Evolutionary conservation across 2,329 filamentous ascomycete species (phyloP), one percentile per base, ranked within the genome.

Genomic region (Neonectria neomacrospora): DNA sequence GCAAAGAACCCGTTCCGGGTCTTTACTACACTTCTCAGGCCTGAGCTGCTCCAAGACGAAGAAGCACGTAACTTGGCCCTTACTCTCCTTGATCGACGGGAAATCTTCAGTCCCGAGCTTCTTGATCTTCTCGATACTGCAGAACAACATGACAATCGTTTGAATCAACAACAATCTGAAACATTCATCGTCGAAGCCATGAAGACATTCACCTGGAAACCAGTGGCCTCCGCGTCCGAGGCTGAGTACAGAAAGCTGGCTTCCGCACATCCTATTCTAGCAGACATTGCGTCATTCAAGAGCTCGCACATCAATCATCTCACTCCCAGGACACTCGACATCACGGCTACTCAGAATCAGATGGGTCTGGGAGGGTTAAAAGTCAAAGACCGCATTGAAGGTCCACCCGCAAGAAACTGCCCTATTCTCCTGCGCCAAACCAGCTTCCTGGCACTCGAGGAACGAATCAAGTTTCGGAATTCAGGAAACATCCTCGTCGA

Each of bases 241-340:
- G 75, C 76, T 0, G 78, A 83, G 23, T 86, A 86, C 65, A 66
- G 74, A 32, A 54, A 67, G 3, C 75, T 86, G 2, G 77, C 77
- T 9, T 67, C 67, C 1, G 82, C 82, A 60, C 81, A 84, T 56
- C 80, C 83, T 0, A 74, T 85, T 3, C 71, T 85, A 3, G 83
- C 82, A 1, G 83, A 85, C 58, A 80, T 85, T 44, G 81, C 73
- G 0, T 77, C 72, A 52, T 80, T 80, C 63, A 67, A 66, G 6
- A 81, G 75, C 28, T 74, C 82, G 1, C 84, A 86, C 65, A 83
- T 86, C 67, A 86, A 86, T 63, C 84, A 86, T 57, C 77, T 86
- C 2, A 86, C 84, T 0, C 84, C 84, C 0, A 76, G 83, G 2
- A 83, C 82, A 0, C 73, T 85, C 3, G 80, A 86, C 57, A 86